Base-by-base conservation (phyloP, 108 stramenopile genomes). In the Cyclostephanos tholiformis region DNA sequence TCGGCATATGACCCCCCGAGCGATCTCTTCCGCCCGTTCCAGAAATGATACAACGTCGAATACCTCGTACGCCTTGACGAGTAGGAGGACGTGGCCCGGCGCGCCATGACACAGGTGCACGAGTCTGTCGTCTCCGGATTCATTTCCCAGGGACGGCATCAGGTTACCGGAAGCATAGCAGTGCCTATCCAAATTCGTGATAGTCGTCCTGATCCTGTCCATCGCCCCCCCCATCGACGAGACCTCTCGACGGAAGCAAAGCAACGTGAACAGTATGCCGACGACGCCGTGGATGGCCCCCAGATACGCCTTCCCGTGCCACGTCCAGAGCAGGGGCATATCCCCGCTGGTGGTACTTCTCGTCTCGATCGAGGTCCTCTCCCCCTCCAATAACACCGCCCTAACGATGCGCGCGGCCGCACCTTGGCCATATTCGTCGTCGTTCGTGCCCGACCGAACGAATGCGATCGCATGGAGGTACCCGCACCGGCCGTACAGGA, bases 31-130 rank as follows among this genome's bases (percentile, higher is more conserved):
- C 44, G 89, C 88, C 50, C 61, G 59, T 25, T 79, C 64, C 27
- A 88, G 46, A 68, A 87, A 92, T 41, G 74, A 26, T 10, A 60
- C 63, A 32, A 82, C 65, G 19, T 76, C 72, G 63, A 76, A 89
- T 1, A 90, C 85, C 63, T 86, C 85, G 43, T 76, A 60, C 3
- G 88, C 85, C 65, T 84, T 72, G 6, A 77, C 53, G 26, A 91
- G 76, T 27, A 88, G 66, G 41, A 89, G 75, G 22, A 88, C 67
- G 19, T 88, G 80, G 19, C 90, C 90, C 12, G 85, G 80, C 0
- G 88, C 82, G 12, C 91, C 94, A 62, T 92, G 91, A 53, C 88
- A 88, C 86, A 89, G 88, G 49, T 92, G 89, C 7, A 92, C 90
- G 26, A 91, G 72, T 22, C 73, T 63, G 71, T 85, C 87, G 16